Conservation (phyloP, 768 basidiomycete genomes). For the Mycena polygramma region DNA sequence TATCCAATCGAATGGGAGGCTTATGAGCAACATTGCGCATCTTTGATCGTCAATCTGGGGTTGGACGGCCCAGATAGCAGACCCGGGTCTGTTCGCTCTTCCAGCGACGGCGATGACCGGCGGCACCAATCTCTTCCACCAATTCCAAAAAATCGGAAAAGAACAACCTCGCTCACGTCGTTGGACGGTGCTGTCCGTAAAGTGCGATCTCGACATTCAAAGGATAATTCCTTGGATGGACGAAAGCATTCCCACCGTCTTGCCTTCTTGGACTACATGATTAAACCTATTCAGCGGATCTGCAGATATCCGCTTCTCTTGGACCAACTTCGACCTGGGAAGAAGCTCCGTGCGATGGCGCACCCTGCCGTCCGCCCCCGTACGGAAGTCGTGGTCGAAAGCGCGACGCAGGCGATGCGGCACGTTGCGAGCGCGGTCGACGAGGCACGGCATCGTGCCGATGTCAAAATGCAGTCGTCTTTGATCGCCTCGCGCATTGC, state of each 20-base stretch:
- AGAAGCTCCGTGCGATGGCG: slow-evolving; percentile 44
- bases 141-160: slow-evolving; percentile 46
- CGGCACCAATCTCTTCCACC: slow-evolving; percentile 18
- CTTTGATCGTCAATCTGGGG: slow-evolving; percentile 58
- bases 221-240: slow-evolving; percentile 43
- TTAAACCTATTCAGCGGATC: slow-evolving; percentile 96
- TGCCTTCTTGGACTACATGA: slow-evolving; percentile 88
- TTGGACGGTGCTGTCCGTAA: slow-evolving; percentile 59
- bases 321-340: slow-evolving; percentile 69
- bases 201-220: slow-evolving; percentile 53
- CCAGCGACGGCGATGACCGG: slow-evolving; percentile 37
- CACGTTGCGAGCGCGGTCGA: slow-evolving; percentile 83
- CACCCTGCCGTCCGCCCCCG: slow-evolving; percentile 45
- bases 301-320: slow-evolving; percentile 96
- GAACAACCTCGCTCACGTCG: slow-evolving; percentile 65
- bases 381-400: slow-evolving; percentile 60
- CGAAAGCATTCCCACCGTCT: slow-evolving; percentile 58
- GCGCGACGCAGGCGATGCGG: slow-evolving; percentile 79
- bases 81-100: slow-evolving; percentile 39
- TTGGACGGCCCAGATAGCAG: slow-evolving; percentile 40
- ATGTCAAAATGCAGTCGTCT: slow-evolving; percentile 73
- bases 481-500: slow-evolving; percentile 78
- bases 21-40: slow-evolving; percentile 84
- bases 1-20: slow-evolving; percentile 83
- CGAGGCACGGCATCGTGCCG: slow-evolving; percentile 79